Conservation (phyloP, 352 stramenopile species). For the Pythium aristosporum region DNA sequence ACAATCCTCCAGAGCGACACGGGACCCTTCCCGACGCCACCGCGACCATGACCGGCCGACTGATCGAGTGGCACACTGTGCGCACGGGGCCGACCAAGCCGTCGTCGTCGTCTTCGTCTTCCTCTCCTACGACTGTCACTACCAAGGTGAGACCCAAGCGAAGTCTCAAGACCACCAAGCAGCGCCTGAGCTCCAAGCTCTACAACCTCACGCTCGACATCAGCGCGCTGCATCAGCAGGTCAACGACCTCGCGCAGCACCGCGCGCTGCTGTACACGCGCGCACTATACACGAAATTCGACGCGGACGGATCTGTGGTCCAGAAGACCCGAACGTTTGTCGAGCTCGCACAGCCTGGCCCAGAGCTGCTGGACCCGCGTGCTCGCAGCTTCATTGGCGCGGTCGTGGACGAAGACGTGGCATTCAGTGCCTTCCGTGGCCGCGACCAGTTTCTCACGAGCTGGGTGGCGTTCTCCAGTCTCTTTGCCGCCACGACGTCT, state of each 20-base stretch:
- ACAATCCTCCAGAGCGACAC: no score
- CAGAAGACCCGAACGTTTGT: neutral
- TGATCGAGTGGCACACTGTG: neutral
- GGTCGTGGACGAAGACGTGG: neutral
- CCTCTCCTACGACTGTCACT: neutral
- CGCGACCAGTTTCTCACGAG: neutral
- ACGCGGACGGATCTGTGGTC: neutral
- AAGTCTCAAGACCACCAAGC: neutral
- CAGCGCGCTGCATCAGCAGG: neutral
- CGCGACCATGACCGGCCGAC: neutral
- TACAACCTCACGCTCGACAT: constrained; percentile 15
- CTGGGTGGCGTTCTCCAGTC: neutral
- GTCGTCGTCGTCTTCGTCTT: neutral
- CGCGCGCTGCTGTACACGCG: constrained; percentile 6
- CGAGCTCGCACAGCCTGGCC: neutral
- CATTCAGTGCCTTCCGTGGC: neutral
- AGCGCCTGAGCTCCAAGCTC: neutral
- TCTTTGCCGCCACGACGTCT: neutral
- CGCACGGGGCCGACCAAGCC: neutral
- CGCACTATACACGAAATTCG: neutral
- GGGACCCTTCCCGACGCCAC: no score
- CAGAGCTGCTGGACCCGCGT: neutral
- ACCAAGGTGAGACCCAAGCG: neutral
- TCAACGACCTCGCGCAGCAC: neutral
- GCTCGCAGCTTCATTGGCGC: neutral